Evolutionary conservation across 2,329 filamentous ascomycete genomes (phyloP), one percentile per base, ranked within the genome.

Genomic region (Davidsoniella neocaledoniae): DNA sequence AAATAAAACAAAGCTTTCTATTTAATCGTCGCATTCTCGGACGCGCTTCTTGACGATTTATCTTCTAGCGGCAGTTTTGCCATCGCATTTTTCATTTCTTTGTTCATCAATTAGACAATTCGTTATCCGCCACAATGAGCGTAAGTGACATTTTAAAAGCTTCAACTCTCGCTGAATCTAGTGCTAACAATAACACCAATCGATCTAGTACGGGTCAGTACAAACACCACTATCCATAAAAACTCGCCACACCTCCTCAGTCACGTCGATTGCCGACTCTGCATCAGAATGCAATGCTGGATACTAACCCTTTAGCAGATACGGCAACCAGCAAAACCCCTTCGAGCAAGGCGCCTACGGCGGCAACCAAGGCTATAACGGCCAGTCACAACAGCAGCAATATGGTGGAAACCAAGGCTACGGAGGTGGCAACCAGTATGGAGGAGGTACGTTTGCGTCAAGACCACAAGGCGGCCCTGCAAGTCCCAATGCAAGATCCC

Each of bases 131-230:
- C 6, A 33, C 29, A 33, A 33, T 33, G 29, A 33, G 29, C 29
- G 29, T 33, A 33, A 33, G 29, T 33, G 4, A 9, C 12, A 12
- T 12, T 9, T 9, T 9, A 1, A 33, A 33, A 33, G 12, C 2
- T 33, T 10, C 29, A 9, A 33, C 12, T 33, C 12, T 33, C 29
- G 29, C 29, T 9, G 29, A 1, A 33, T 43, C 39, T 37, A 46
- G 16, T 46, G 21, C 47, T 49, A 43, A 49, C 47, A 49, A 25
- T 23, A 6, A 33, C 36, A 12, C 29, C 8, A 9, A 33, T 33
- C 8, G 12, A 33, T 44, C 56, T 65, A 75, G 72, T 75, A 75
- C 71, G 70, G 72, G 72, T 76, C 63, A 65, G 70, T 71, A 55
- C 17, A 19, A 25, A 9, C 12, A n/a, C 9, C 26, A 9, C 36